A percentile compares a stretch with the other conserved stretches of the same genome.
These are phyloP conservation scores for Vitis hybrid DNA, from an alignment of 177 flowering plant genomes.

Conservation along the genomic window DNA sequence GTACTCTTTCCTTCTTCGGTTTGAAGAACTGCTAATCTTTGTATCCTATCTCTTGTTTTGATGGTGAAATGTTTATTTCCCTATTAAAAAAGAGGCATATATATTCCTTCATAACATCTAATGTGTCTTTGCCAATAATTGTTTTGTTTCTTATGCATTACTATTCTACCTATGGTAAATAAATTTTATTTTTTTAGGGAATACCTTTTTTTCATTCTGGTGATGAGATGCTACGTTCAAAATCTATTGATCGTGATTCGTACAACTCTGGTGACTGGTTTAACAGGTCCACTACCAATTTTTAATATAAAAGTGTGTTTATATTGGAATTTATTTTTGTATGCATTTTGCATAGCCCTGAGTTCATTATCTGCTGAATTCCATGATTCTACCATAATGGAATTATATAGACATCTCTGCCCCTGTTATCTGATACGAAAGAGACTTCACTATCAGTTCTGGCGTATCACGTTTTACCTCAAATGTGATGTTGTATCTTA, in stretches of 20 bases:
- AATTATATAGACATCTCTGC: neutral
- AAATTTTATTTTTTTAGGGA: conserved; percentile 44
- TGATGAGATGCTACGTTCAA: conserved; percentile 93
- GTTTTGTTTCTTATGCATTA: neutral
- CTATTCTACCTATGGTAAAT: neutral
- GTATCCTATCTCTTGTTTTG: too few species aligned
- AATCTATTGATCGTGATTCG: conserved; percentile 98
- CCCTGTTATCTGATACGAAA: neutral
- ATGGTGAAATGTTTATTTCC: too few species aligned
- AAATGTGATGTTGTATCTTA: conserved; percentile 4
- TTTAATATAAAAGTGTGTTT: neutral
- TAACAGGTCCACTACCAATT: conserved; percentile 55
- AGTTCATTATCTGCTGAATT: neutral
- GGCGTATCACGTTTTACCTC: neutral
- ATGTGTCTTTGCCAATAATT: neutral
- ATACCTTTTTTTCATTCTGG: conserved; percentile 94
- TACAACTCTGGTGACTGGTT: conserved; percentile 99
- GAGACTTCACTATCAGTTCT: neutral
- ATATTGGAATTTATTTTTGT: neutral
- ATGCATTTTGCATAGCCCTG: neutral
- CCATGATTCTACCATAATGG: neutral
- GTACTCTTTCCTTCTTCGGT: too few species aligned
- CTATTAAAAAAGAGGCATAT: too few species aligned
- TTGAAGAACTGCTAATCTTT: too few species aligned
- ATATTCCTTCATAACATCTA: neutral